These are phyloP conservation scores for Candida hispaniensis DNA, from an alignment of 805 yeast species.

Conservation along the genomic window DNA sequence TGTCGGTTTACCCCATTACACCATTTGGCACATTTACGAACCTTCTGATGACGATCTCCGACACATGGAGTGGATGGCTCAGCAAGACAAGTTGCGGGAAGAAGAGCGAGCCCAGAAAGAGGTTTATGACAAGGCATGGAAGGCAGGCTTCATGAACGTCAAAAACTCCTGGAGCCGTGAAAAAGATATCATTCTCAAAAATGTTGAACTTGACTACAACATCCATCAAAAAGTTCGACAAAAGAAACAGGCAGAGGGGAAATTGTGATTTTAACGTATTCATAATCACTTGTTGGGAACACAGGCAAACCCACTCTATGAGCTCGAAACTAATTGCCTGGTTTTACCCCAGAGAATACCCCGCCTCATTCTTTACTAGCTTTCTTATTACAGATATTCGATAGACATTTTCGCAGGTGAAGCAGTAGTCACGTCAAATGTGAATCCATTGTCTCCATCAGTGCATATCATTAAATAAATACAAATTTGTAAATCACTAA, in stretches of 20 bases:
- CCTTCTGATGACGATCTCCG: slow-evolving; percentile 88
- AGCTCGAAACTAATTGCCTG: no score
- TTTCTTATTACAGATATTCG: no score
- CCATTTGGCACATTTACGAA: slow-evolving; percentile 95
- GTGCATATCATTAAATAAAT: no score
- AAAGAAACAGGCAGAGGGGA: slow-evolving; percentile 19
- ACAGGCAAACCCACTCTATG: no score
- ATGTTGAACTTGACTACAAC: slow-evolving; percentile 41
- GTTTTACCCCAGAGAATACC: no score
- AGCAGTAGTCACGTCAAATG: no score
- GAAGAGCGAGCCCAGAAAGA: slow-evolving; percentile 28
- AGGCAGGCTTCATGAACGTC: slow-evolving; percentile 67
- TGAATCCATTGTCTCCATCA: no score
- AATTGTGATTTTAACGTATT: no score
- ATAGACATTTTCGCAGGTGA: no score
- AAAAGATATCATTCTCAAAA: slow-evolving; percentile 58
- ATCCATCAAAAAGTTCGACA: slow-evolving; percentile 17
- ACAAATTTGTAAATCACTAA: no score
- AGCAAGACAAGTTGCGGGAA: slow-evolving; percentile 32
- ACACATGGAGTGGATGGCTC: slow-evolving; percentile 44
- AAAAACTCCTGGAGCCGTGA: slow-evolving; percentile 64
- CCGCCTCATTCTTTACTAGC: no score
- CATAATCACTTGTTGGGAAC: no score
- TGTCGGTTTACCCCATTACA: slow-evolving; percentile 89
- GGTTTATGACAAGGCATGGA: slow-evolving; percentile 42